These are phyloP conservation scores for Leccinum variicolor DNA, from an alignment of 768 basidiomycete genomes.

Conservation along the genomic window DNA sequence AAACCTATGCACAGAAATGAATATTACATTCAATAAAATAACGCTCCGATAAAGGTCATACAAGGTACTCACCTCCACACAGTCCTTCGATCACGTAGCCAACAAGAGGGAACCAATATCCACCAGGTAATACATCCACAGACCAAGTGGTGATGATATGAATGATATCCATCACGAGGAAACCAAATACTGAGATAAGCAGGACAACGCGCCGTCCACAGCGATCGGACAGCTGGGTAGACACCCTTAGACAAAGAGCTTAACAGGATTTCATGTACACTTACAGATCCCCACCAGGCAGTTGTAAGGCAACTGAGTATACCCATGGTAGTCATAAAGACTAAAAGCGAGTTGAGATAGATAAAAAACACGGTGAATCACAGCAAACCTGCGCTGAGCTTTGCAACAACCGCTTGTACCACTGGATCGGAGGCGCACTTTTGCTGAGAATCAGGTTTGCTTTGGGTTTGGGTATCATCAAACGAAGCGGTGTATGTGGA, in stretches of 20 bases:
- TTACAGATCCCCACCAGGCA: slow-evolving; percentile 82
- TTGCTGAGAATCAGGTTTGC: slow-evolving; percentile 9
- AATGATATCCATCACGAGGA: slow-evolving; percentile 58
- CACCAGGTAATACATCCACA: slow-evolving; percentile 63
- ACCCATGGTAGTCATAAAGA: slow-evolving; percentile 63
- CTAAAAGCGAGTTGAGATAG: slow-evolving; percentile 34
- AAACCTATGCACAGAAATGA: slow-evolving; percentile 39
- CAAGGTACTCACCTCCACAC: slow-evolving; percentile 56
- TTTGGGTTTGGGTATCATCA: not conserved
- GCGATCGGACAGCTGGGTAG: slow-evolving; percentile 66
- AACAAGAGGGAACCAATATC: slow-evolving; percentile 75
- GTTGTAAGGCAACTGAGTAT: slow-evolving; percentile 74
- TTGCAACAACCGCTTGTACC: slow-evolving; percentile 70
- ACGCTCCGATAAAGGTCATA: not conserved
- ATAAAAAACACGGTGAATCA: not conserved
- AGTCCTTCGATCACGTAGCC: slow-evolving; percentile 66
- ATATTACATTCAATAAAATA: not conserved
- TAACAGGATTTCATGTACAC: slow-evolving; percentile 24
- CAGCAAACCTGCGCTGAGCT: slow-evolving; percentile 55
- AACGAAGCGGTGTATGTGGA: not conserved
- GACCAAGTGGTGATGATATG: slow-evolving; percentile 65
- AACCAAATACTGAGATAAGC: slow-evolving; percentile 56
- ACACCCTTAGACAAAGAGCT: not conserved
- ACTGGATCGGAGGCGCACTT: slow-evolving; percentile 66
- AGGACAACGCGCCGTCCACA: slow-evolving; percentile 67